Percentiles rank a stretch among this genome's conserved stretches.
These are phyloP conservation scores for Ceratobasidium sp. DNA, from an alignment of 1,284 basidiomycete genomes.

Conservation along the genomic window DNA sequence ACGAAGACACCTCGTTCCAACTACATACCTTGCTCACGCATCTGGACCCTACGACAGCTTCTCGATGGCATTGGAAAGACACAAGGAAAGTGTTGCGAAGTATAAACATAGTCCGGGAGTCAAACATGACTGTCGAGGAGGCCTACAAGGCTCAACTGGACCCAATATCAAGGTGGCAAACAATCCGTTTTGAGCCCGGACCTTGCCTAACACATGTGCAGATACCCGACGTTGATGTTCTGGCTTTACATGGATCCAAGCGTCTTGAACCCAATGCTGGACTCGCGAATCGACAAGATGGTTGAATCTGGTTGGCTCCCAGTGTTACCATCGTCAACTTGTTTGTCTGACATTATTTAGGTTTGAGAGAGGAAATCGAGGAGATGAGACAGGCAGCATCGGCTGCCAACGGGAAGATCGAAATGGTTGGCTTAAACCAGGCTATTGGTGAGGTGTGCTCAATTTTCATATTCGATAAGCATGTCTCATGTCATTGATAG, in stretches of 20 bases:
- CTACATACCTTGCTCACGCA: constrained; percentile 76
- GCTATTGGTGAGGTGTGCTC: constrained; percentile 77
- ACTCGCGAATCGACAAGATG: constrained; percentile 90
- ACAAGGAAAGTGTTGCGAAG: constrained; percentile 89
- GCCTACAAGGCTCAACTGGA: constrained; percentile 19
- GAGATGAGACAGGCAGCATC: constrained; percentile 60
- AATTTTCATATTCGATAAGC: not conserved
- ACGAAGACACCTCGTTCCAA: constrained; percentile 68
- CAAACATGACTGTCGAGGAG: constrained; percentile 47
- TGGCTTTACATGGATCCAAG: constrained; percentile 89
- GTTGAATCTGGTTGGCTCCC: constrained; percentile 68
- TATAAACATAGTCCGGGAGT: constrained; percentile 82
- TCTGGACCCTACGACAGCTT: constrained; percentile 82
- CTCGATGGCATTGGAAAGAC: constrained; percentile 96
- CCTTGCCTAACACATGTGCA: constrained; percentile 55
- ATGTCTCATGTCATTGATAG: constrained; percentile 21
- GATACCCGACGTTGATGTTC: constrained; percentile 87
- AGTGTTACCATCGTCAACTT: not conserved
- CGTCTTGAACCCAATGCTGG: constrained; percentile 75
- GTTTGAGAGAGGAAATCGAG: constrained; percentile 86
- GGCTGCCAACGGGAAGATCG: constrained; percentile 52
- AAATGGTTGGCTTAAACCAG: constrained; percentile 65
- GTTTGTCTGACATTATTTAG: constrained; percentile 62
- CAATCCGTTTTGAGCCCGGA: not conserved
- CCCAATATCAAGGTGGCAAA: constrained; percentile 44